phyloP scores from a whole-genome alignment of 306 rosid genomes.

The Cucumis melo region DNA sequence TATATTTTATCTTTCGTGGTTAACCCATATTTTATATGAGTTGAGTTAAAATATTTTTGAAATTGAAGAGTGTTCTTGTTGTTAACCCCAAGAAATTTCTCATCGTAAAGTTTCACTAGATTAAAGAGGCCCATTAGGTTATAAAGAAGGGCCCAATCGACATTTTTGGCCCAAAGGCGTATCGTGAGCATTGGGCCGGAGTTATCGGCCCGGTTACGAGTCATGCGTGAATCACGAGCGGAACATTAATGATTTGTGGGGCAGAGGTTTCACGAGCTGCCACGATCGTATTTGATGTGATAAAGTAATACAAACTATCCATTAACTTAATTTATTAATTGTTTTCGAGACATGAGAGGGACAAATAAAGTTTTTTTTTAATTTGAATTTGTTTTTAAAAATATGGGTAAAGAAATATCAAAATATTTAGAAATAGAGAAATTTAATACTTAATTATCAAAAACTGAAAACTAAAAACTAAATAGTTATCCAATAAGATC shows the following conservation, averaged over 20 bases:
- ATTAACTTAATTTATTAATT: background rate
- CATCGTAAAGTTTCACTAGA: background rate
- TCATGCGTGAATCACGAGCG: background rate
- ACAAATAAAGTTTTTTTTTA: too few relatives aligned
- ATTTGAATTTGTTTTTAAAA: too few relatives aligned
- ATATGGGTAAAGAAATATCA: too few relatives aligned
- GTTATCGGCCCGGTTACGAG: background rate
- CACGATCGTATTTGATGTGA: background rate
- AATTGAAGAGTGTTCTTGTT: too few relatives aligned
- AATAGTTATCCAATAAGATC: too few relatives aligned
- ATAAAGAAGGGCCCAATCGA: background rate
- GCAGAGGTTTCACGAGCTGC: background rate
- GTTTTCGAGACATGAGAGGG: background rate
- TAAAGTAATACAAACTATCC: background rate
- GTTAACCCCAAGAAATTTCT: background rate
- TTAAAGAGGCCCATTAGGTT: background rate
- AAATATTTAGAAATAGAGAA: too few relatives aligned
- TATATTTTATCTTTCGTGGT: too few relatives aligned
- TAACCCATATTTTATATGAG: too few relatives aligned
- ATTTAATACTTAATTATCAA: too few relatives aligned
- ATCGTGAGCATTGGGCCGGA: background rate
- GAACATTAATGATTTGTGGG: background rate
- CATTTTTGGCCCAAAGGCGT: background rate
- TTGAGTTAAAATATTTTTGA: too few relatives aligned
- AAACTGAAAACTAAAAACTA: too few relatives aligned